Base-by-base conservation (phyloP, 192 early-diverging fungal species). In the Backusella westeae region DNA sequence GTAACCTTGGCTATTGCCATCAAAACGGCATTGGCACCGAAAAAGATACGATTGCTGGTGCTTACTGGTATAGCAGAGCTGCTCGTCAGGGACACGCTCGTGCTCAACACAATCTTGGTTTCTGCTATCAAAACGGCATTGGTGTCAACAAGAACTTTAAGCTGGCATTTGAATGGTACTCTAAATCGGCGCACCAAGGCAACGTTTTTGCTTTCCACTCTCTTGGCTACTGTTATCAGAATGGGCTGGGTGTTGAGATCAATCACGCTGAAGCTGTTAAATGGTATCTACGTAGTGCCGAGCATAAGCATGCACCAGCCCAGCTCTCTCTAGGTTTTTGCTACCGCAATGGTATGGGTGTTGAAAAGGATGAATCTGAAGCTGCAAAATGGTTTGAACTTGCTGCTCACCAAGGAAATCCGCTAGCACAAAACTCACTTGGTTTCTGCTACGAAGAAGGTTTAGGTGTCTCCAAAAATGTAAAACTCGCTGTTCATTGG, bases 101-200 rank as follows among this genome's bases (percentile, higher is more conserved):
- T 19, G 86, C 86, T 36, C 87, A 80, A 86, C 88, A 85, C 63
- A 87, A 94, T 67, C 83, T 96, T 49, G 95, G 94, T 8, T 95
- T 91, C 77, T 96, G 95, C 76, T 96, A 93, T 75, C 93, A 93
- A 52, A 94, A 95, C 78, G 94, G 93, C 12, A 91, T 94, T 72
- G 94, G 94, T 19, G 90, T 95, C 3, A 79, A 77, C 26, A 89
- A 88, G 67, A 79, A 89, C 39, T 79, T 80, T 6, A 77, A 74
- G 36, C 73, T 85, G 71, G 89, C 87, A 26, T 81, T 86, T n/a
- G 78, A 80, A 56, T 89, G 87, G 87, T 87, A 87, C 52, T 77
- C 73, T 53, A 84, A 79, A 68, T 85, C 81, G 34, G 83, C 83
- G 2, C 82, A 85, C 23, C 83, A 83, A 70, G 85, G 87, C 32